These are phyloP conservation scores for Mycena sp. DNA, from an alignment of 1,284 basidiomycete species.

Conservation along the genomic window DNA sequence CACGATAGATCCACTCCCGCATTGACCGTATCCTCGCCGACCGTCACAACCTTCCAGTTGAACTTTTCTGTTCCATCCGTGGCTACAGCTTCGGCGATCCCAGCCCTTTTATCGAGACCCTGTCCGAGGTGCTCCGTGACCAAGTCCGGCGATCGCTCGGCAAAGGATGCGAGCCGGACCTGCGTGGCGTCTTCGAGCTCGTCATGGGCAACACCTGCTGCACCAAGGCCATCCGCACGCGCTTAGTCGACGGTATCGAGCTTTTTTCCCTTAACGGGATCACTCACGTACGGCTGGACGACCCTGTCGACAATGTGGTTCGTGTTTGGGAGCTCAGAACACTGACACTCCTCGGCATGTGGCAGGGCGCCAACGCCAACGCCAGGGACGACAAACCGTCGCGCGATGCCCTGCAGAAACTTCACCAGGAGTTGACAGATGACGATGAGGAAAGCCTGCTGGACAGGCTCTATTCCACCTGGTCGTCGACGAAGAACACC, in stretches of 20 bases:
- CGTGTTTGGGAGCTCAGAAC: not conserved
- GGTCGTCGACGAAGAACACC: not conserved
- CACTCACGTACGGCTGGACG: not conserved
- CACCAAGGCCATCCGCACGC: not conserved
- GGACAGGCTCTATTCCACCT: not conserved
- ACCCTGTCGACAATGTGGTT: not conserved
- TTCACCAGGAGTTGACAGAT: constrained; percentile 7
- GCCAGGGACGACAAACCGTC: constrained; percentile 14
- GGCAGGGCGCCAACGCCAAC: not conserved
- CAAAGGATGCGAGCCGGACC: not conserved
- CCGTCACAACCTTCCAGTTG: not conserved
- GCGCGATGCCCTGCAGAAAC: not conserved
- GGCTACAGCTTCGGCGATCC: not conserved
- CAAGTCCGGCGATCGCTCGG: not conserved
- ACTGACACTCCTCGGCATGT: not conserved
- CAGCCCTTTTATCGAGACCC: not conserved
- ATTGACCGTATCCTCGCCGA: not conserved
- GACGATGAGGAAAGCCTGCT: constrained; percentile 9
- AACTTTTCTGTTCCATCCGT: not conserved
- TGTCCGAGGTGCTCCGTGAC: constrained; percentile 7
- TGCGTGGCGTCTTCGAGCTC: constrained; percentile 23
- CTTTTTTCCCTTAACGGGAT: not conserved
- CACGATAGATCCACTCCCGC: not conserved
- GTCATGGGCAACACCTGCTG: not conserved
- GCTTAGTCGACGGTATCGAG: not conserved